Conservation (phyloP, 2,329 filamentous ascomycete genomes). For the Calonectria honghensis region DNA sequence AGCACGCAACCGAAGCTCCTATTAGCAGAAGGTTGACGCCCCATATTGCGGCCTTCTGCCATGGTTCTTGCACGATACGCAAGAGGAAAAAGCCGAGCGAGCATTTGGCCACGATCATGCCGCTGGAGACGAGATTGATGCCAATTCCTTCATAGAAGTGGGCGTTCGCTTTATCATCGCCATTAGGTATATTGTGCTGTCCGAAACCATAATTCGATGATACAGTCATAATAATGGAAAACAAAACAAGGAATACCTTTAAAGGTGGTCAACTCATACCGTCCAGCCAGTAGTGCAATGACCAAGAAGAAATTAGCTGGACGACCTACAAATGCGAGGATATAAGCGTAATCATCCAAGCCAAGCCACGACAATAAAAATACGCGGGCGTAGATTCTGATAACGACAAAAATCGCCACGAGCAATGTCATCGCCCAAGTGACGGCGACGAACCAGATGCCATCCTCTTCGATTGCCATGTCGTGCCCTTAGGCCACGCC, state of each 20-base stretch:
- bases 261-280: background rate
- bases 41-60: constrained; percentile 6
- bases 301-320: background rate
- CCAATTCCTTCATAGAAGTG: constrained; percentile 22
- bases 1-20: constrained; percentile 1
- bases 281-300: too few relatives aligned
- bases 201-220: constrained; percentile 16
- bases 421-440: constrained; percentile 5
- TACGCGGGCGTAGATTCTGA: constrained; percentile 2
- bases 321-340: constrained; percentile 12
- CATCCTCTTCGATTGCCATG: background rate
- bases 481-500: background rate
- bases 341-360: constrained; percentile 11
- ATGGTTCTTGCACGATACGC: constrained; percentile 1
- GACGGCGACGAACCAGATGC: background rate
- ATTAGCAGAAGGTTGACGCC: background rate
- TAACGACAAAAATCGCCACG: background rate
- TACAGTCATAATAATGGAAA: constrained; percentile 9
- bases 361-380: constrained; percentile 6
- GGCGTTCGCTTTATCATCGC: background rate
- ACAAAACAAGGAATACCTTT: background rate
- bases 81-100: constrained; percentile 9
- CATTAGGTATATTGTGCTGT: background rate
- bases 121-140: constrained; percentile 12
- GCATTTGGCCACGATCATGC: constrained; percentile 22